phyloP scores from a whole-genome alignment of 2,329 filamentous ascomycete genomes.

The Alternaria arbusti region DNA sequence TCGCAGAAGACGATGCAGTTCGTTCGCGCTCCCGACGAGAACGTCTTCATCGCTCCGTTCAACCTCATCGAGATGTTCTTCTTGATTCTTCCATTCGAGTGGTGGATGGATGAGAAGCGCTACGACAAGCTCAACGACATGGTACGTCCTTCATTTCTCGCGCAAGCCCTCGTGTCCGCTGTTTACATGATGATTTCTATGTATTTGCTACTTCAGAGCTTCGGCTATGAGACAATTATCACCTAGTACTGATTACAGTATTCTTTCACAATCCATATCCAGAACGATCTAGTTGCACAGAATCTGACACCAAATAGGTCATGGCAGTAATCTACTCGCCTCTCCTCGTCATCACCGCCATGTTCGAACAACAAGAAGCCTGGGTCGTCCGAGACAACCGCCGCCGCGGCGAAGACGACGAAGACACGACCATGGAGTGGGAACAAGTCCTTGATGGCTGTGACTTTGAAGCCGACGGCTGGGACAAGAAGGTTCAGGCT shows the following conservation, averaged over 20 bases:
- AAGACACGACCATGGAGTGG: slow-evolving; percentile 91
- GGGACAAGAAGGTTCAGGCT: slow-evolving; percentile 79
- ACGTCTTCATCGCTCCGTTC: slow-evolving; percentile 95
- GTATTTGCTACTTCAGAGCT: slow-evolving; percentile 99
- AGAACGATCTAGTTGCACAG: not conserved
- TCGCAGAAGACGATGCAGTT: slow-evolving; percentile 96
- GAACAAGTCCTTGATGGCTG: slow-evolving; percentile 76
- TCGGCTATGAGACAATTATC: slow-evolving; percentile 97
- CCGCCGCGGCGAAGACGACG: slow-evolving; percentile 81
- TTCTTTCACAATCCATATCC: not conserved
- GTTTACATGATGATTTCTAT: slow-evolving; percentile 84
- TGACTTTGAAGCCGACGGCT: slow-evolving; percentile 83
- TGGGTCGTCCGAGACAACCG: slow-evolving; percentile 74
- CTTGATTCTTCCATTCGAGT: slow-evolving; percentile 83
- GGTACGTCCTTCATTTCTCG: slow-evolving; percentile 29
- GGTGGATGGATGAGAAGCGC: slow-evolving; percentile 80
- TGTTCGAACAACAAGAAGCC: slow-evolving; percentile 55
- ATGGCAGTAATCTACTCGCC: slow-evolving; percentile 89
- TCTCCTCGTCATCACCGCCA: slow-evolving; percentile 78
- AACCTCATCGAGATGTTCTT: slow-evolving; percentile 89
- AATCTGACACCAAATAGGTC: slow-evolving; percentile 47
- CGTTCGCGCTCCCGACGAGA: slow-evolving; percentile 94
- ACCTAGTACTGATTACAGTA: slow-evolving; percentile 77
- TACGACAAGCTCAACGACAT: slow-evolving; percentile 88
- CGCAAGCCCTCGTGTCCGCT: not conserved